Percentiles rank a stretch among this genome's conserved stretches.
phyloP scores from a whole-genome alignment of 352 stramenopile genomes.

The Pythium rhizo-oryzae region DNA sequence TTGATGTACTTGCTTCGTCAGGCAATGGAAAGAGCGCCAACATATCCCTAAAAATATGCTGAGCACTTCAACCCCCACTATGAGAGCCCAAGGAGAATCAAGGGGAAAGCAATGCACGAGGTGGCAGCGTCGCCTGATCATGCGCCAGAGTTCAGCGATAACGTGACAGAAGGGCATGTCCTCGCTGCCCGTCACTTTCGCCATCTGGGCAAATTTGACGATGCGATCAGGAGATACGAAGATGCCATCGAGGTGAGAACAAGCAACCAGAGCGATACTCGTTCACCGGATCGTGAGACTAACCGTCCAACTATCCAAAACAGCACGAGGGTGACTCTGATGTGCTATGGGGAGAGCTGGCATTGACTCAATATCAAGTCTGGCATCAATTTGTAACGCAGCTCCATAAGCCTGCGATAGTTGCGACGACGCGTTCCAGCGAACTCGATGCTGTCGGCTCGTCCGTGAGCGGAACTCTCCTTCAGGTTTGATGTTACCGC shows the following conservation, averaged over 20 bases:
- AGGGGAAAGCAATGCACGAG: background rate
- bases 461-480: background rate
- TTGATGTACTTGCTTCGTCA: constrained; percentile 11
- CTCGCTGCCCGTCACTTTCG: constrained; percentile 39
- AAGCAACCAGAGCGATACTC: background rate
- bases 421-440: constrained; percentile 19
- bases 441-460: background rate
- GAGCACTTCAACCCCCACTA: background rate
- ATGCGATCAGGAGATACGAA: constrained; percentile 45
- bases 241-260: constrained; percentile 44
- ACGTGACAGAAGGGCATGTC: constrained; percentile 34
- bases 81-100: background rate
- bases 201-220: constrained; percentile 41
- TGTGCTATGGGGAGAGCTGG: constrained; percentile 60
- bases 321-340: constrained; percentile 61
- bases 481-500: constrained; percentile 6
- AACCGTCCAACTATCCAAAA: background rate
- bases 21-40: background rate
- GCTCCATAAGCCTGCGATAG: constrained; percentile 41
- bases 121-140: background rate
- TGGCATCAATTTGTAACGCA: constrained; percentile 52
- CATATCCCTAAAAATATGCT: constrained; percentile 20
- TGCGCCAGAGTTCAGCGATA: constrained; percentile 22
- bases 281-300: background rate
- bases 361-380: constrained; percentile 56